Conservation (phyloP, 257 asterid species). For the Nicotiana undulata region DNA sequence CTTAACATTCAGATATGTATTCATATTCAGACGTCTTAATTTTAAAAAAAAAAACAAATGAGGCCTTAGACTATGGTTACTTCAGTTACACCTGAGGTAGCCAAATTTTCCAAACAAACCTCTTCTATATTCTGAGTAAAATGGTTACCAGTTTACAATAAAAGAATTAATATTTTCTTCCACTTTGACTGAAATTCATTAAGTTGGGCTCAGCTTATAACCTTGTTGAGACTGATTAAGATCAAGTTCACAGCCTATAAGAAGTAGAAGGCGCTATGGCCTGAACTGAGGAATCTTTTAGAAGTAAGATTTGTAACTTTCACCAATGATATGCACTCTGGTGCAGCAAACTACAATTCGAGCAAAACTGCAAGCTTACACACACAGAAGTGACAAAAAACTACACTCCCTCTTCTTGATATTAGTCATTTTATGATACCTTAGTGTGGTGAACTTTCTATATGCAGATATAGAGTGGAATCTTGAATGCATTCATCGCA, state of each 20-base stretch:
- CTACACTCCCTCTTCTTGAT: background rate
- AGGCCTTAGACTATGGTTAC: background rate
- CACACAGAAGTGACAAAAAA: background rate
- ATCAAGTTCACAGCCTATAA: background rate
- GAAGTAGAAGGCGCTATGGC: background rate
- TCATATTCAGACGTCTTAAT: no score
- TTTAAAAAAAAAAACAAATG: no score
- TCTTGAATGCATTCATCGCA: background rate
- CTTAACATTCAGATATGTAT: no score
- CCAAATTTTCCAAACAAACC: background rate
- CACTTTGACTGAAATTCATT: background rate
- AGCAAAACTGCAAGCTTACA: background rate
- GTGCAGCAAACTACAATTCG: background rate
- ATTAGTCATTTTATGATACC: background rate
- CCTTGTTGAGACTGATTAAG: background rate
- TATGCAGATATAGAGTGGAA: background rate
- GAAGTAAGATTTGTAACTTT: background rate
- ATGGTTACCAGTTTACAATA: background rate
- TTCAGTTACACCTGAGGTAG: background rate
- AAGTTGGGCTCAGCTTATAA: background rate
- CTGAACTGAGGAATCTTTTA: background rate
- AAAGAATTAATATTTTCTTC: background rate
- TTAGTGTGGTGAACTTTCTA: background rate
- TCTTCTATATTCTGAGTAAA: background rate
- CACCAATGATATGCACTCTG: background rate